Conservation (phyloP, 2,329 filamentous ascomycete species). For the Blumeria hordei region DNA sequence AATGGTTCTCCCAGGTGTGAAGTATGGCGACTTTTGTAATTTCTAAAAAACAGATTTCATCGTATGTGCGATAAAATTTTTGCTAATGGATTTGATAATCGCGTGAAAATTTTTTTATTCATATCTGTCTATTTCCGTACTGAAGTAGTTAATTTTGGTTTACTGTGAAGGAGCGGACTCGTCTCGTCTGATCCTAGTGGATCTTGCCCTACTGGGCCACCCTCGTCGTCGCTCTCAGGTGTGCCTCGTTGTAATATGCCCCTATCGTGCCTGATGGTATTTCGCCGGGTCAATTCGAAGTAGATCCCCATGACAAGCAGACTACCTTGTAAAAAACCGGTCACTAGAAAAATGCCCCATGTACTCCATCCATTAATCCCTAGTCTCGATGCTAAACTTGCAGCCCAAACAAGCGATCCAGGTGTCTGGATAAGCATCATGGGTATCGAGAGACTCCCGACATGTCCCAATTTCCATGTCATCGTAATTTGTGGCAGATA, state of each 20-base stretch:
- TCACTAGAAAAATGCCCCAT: constrained; percentile 79
- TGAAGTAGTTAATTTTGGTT: neutral
- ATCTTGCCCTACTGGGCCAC: constrained; percentile 2
- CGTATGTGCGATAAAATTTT: too few relatives aligned
- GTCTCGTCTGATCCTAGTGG: constrained; percentile 1
- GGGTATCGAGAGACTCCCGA: constrained; percentile 76
- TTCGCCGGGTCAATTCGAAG: constrained; percentile 30
- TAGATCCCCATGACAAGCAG: constrained; percentile 59
- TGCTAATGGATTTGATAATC: too few relatives aligned
- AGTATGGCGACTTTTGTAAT: too few relatives aligned
- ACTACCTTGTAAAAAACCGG: constrained; percentile 61
- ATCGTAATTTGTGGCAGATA: constrained; percentile 92
- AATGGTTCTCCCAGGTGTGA: too few relatives aligned
- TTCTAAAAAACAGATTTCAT: too few relatives aligned
- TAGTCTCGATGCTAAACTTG: constrained; percentile 55
- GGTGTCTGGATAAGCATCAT: constrained; percentile 99
- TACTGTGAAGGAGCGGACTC: constrained; percentile 2
- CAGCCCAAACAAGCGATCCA: constrained; percentile 72
- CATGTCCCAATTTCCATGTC: constrained; percentile 62
- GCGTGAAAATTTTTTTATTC: too few relatives aligned
- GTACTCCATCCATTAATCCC: constrained; percentile 79
- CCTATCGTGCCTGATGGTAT: constrained; percentile 4
- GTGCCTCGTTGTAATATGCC: constrained; percentile 4
- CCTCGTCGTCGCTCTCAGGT: constrained; percentile 6
- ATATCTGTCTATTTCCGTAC: too few relatives aligned